Evolutionary conservation across 805 yeast genomes (phyloP).

Genomic region (Candida takata): DNA sequence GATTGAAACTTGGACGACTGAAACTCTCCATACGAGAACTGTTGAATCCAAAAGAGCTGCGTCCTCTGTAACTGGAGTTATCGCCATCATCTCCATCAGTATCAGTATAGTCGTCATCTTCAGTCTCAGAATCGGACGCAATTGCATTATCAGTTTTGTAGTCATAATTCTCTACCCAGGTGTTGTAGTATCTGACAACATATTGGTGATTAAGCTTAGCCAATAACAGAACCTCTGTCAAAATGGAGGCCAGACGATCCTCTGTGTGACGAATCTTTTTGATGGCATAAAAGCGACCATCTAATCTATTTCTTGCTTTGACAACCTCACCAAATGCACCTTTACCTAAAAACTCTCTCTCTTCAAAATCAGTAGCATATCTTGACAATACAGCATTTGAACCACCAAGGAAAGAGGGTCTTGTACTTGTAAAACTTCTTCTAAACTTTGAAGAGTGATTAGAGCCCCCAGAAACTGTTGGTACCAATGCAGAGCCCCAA

Average conservation of each 20-base stretch:
- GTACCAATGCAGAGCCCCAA: constrained; percentile 12
- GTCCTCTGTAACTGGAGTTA: neutral
- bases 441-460: constrained; percentile 21
- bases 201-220: constrained; percentile 92
- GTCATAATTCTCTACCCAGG: constrained; percentile 74
- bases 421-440: constrained; percentile 35
- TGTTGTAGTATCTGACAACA: constrained; percentile 93
- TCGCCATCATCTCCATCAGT: constrained; percentile 5
- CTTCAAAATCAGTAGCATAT: constrained; percentile 91
- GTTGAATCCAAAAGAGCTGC: neutral
- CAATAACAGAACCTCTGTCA: constrained; percentile 86
- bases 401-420: constrained; percentile 27
- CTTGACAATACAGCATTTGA: constrained; percentile 42
- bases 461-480: constrained; percentile 24
- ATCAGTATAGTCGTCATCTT: constrained; percentile 12
- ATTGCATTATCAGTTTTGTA: constrained; percentile 28
- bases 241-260: constrained; percentile 68
- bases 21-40: constrained; percentile 5
- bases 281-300: constrained; percentile 91
- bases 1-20: constrained; percentile 23
- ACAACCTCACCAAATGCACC: constrained; percentile 99
- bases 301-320: constrained; percentile 89
- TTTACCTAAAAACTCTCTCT: constrained; percentile 80
- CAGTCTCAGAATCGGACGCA: constrained; percentile 27
- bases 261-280: constrained; percentile 84